Percentiles rank a stretch among this genome's conserved stretches.
These are phyloP conservation scores for Trichothecium sympodiale DNA, from an alignment of 2,329 filamentous ascomycete genomes.

Conservation along the genomic window DNA sequence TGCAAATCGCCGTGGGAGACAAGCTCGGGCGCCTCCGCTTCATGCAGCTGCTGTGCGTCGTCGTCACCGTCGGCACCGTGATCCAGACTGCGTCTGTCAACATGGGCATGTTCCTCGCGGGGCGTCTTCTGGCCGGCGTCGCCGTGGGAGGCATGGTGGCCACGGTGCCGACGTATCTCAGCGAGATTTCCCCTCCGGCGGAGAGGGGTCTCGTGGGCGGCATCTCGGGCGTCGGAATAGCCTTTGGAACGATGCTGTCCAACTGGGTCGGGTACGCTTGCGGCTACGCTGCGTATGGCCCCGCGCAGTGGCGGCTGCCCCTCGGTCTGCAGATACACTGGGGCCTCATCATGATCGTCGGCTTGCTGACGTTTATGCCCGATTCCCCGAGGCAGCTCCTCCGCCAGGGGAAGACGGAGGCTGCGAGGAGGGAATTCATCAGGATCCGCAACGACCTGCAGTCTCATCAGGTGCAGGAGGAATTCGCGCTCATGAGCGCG, in stretches of 20 bases:
- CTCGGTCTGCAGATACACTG: slow-evolving; percentile 18
- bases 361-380: slow-evolving; percentile 11
- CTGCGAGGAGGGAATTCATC: slow-evolving; percentile 34
- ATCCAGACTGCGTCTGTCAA: slow-evolving; percentile 14
- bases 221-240: slow-evolving; percentile 21
- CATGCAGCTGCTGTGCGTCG: slow-evolving; percentile 40
- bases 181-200: slow-evolving; percentile 14
- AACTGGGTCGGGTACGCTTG: slow-evolving; percentile 29
- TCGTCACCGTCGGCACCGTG: slow-evolving; percentile 32
- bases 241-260: slow-evolving; percentile 23
- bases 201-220: slow-evolving; percentile 14
- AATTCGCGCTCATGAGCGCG: slow-evolving; percentile 41
- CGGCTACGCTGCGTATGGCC: slow-evolving; percentile 14
- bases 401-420: slow-evolving; percentile 33
- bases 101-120: slow-evolving; percentile 15
- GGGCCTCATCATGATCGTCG: slow-evolving; percentile 9
- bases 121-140: slow-evolving; percentile 12
- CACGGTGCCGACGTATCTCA: slow-evolving; percentile 14
- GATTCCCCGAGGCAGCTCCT: slow-evolving; percentile 31
- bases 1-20: slow-evolving; percentile 42
- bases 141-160: slow-evolving; percentile 13
- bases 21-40: slow-evolving; percentile 40
- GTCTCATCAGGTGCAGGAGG: slow-evolving; percentile 31
- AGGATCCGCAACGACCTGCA: slow-evolving; percentile 34
- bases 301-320: slow-evolving; percentile 22